Evolutionary conservation across 768 basidiomycete genomes (phyloP), one percentile per base, ranked within the genome.

Genomic region (Mrakia blollopis): DNA sequence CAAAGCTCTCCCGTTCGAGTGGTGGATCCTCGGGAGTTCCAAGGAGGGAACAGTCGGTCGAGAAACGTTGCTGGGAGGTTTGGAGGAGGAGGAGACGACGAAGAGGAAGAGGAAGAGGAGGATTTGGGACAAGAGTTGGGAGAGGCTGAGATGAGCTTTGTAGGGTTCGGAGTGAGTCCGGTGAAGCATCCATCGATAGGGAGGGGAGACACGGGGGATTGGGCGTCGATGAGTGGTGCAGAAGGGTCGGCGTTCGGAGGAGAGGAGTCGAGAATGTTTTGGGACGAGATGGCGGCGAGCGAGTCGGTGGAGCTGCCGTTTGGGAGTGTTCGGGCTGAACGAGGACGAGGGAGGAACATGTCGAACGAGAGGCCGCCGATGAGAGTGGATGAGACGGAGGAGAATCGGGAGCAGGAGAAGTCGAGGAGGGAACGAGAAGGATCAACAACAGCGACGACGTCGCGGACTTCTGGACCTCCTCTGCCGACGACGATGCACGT

Each of bases 331-430:
- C 28, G 67, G 35, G 47, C 52, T 50, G 74, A 75, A 50, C 50
- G 74, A n/a, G 74, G 74, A 10, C 32, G 65, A 16, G 74, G 67
- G 14, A 37, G 74, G 35, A 70, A 57, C 67, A 65, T 70, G 47
- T 35, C 69, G 16, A 47, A 57, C n/a, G 74, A 75, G 52, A n/a
- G 6, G 11, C 6, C n/a, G 23, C n/a, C 35, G 23, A 37, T 37
- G 52, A 14, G 44, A 28, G 70, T 23, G 10, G 35, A 41, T 2
- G 35, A 54, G 44, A 72, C 1, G 2, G 35, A 28, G 57, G 57
- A 57, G 44, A 14, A 44, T 44, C 44, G 44, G 52, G 23, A 54
- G 52, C 21, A 54, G n/a, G 57, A 57, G 25, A 25, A 57, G 57
- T 57, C 57, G 0, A 25, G 57, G 9, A 25, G 23, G 50, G 23